A percentile compares a stretch with the other conserved stretches of the same genome.
These are phyloP conservation scores for Bothriochloa decipiens DNA, from an alignment of 176 grass and related monocot genomes.

Conservation along the genomic window DNA sequence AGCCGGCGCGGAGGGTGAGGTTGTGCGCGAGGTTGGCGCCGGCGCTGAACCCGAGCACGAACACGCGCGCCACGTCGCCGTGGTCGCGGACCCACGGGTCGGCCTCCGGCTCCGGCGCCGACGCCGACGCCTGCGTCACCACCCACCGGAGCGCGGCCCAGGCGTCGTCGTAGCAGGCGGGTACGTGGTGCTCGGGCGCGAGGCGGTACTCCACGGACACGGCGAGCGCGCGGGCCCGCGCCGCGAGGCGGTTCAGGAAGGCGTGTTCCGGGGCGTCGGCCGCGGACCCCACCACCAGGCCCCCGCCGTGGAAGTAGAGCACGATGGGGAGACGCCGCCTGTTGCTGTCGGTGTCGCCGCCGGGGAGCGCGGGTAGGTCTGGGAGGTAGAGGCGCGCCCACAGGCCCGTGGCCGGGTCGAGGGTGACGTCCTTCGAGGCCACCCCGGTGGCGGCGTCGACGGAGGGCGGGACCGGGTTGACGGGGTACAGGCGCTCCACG, in stretches of 20 bases:
- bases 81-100: conserved; percentile 44
- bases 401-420: conserved; percentile 48
- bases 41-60: conserved; percentile 53
- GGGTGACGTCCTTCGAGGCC: conserved; percentile 49
- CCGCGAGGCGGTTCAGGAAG: conserved; percentile 54
- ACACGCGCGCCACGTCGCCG: conserved; percentile 39
- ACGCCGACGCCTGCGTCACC: no score
- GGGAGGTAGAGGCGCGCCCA: conserved; percentile 68
- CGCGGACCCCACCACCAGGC: conserved; percentile 47
- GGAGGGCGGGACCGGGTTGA: conserved; percentile 34
- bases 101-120: no score
- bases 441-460: conserved; percentile 55
- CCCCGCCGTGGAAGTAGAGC: conserved; percentile 64
- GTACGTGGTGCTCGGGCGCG: conserved; percentile 67
- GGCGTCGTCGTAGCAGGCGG: conserved; percentile 60
- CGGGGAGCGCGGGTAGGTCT: neutral
- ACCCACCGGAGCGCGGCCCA: conserved; percentile 48
- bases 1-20: conserved; percentile 44
- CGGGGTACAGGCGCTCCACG: conserved; percentile 45
- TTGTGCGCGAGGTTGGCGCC: conserved; percentile 64
- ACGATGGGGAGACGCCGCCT: conserved; percentile 30
- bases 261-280: conserved; percentile 46
- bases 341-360: neutral
- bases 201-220: conserved; percentile 77
- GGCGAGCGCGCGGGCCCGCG: conserved; percentile 43